Evolutionary conservation across 176 grass and related monocot genomes (phyloP).

Genomic region (Typha latifolia): DNA sequence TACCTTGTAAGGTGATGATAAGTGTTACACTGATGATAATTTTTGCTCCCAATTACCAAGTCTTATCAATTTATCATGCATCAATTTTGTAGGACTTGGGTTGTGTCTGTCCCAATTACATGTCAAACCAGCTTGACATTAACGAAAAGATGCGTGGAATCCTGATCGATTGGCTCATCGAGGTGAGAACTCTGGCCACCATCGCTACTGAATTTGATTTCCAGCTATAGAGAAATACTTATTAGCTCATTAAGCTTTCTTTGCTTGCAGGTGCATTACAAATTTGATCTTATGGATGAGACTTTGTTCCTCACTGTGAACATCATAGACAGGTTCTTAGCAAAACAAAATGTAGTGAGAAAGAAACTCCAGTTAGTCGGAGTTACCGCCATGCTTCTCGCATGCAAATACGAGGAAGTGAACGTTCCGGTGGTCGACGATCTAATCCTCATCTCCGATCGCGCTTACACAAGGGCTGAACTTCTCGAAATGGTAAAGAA

Average conservation of each 20-base stretch:
- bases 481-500: slow-evolving; percentile 69
- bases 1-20: too few relatives aligned
- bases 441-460: slow-evolving; percentile 72
- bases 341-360: slow-evolving; percentile 36
- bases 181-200: slow-evolving; percentile 24
- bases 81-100: slow-evolving; percentile 34
- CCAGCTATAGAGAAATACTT: neutral
- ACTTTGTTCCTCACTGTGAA: slow-evolving; percentile 80
- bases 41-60: too few relatives aligned
- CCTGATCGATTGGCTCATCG: slow-evolving; percentile 86
- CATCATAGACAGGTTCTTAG: slow-evolving; percentile 72
- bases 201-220: too few relatives aligned
- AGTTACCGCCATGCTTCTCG: slow-evolving; percentile 78
- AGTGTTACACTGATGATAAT: too few relatives aligned
- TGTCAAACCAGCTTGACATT: slow-evolving; percentile 62
- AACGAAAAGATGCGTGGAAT: slow-evolving; percentile 92
- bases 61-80: neutral
- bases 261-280: slow-evolving; percentile 68
- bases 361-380: slow-evolving; percentile 93
- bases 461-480: slow-evolving; percentile 60
- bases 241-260: too few relatives aligned
- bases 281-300: slow-evolving; percentile 70
- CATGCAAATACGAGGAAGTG: slow-evolving; percentile 93
- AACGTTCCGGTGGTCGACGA: slow-evolving; percentile 60
- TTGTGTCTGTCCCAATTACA: slow-evolving; percentile 66